Percentiles rank a stretch among this genome's conserved stretches.
Conservation (phyloP, 2,329 filamentous ascomycete genomes). For the Aspergillus persii region DNA sequence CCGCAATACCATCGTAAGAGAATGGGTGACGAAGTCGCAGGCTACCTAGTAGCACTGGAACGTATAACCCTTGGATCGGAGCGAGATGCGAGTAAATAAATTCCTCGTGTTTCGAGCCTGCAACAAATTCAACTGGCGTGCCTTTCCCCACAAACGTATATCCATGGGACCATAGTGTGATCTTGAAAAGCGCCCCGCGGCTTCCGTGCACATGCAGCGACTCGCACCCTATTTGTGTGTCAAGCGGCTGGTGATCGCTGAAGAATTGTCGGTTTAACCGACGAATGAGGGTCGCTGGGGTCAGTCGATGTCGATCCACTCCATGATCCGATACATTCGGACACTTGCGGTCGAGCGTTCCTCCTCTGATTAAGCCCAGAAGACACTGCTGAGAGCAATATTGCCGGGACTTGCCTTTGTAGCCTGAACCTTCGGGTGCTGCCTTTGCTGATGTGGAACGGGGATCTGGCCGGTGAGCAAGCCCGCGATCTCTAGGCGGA, state of each 20-base stretch:
- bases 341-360: conserved; percentile 34
- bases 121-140: neutral
- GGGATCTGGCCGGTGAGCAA: neutral
- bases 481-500: neutral
- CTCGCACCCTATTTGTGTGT: neutral
- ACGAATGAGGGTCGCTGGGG: conserved; percentile 2
- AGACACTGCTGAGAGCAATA: conserved; percentile 45
- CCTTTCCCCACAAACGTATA: neutral
- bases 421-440: conserved; percentile 3
- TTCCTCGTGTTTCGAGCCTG: neutral
- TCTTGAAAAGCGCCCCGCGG: neutral
- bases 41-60: neutral
- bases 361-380: conserved; percentile 32
- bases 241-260: neutral
- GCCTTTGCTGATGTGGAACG: conserved; percentile 1
- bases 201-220: neutral
- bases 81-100: neutral
- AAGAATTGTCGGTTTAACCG: neutral
- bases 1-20: neutral
- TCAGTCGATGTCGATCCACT: conserved; percentile 15
- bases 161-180: neutral
- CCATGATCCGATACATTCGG: conserved; percentile 41
- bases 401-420: conserved; percentile 16
- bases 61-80: neutral
- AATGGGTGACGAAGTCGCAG: neutral